Evolutionary conservation across 768 basidiomycete species (phyloP).

Genomic region (Lyophyllum atratum): DNA sequence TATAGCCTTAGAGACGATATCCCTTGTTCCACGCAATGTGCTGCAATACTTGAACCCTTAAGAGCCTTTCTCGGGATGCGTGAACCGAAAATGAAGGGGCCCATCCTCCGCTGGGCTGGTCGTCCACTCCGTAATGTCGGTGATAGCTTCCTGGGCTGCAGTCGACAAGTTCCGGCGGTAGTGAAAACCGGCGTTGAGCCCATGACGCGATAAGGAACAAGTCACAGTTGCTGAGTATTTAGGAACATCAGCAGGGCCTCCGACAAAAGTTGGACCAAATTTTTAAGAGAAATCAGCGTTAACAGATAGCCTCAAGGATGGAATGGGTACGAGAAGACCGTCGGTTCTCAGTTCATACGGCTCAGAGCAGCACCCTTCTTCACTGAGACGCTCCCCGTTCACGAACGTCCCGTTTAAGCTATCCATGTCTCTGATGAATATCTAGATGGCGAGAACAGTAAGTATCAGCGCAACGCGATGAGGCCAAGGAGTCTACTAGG

Average conservation of each 20-base stretch:
- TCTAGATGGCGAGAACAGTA: neutral
- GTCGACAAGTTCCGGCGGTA: neutral
- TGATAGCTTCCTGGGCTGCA: neutral
- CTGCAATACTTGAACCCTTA: neutral
- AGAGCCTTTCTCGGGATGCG: neutral
- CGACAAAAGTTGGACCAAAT: neutral
- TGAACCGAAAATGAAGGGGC: neutral
- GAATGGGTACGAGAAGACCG: neutral
- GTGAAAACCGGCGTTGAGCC: neutral
- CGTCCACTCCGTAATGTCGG: neutral
- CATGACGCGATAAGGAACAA: neutral
- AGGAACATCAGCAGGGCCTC: neutral
- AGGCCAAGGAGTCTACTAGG: too few species aligned
- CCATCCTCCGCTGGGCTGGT: neutral
- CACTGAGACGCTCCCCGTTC: slow-evolving; percentile 5
- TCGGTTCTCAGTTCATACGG: neutral
- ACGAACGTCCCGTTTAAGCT: slow-evolving; percentile 4
- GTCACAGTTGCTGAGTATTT: neutral
- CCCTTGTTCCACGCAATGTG: neutral
- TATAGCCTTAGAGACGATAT: neutral
- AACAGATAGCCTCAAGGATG: neutral
- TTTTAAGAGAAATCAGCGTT: neutral
- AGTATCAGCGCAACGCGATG: too few species aligned
- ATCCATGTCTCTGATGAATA: neutral
- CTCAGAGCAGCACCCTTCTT: neutral